Evolutionary conservation across 768 basidiomycete species (phyloP).

Genomic region (Lyophyllum shimeji): DNA sequence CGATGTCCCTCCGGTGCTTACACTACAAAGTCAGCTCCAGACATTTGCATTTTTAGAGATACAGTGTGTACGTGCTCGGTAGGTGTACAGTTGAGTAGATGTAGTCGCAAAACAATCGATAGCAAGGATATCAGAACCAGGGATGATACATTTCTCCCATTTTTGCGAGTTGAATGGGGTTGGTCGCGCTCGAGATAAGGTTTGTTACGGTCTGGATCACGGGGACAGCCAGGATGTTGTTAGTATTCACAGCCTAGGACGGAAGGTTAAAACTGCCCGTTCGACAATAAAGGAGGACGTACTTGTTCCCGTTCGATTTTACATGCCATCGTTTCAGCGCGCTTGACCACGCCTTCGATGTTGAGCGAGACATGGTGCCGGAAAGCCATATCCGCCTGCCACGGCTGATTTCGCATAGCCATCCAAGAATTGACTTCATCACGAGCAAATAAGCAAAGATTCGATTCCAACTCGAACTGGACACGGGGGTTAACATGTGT

Average conservation of each 20-base stretch:
- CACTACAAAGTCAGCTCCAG: too few relatives aligned
- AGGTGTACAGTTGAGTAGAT: conserved; percentile 8
- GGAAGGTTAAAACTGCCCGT: conserved; percentile 20
- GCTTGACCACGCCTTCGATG: conserved; percentile 71
- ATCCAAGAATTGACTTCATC: conserved; percentile 90
- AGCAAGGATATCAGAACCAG: conserved; percentile 62
- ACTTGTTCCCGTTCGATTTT: conserved; percentile 86
- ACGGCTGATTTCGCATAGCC: conserved; percentile 53
- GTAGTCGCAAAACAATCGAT: conserved; percentile 7
- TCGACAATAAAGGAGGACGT: conserved; percentile 9
- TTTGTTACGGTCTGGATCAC: conserved; percentile 82
- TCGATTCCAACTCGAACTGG: conserved; percentile 90
- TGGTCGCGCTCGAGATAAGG: conserved; percentile 83
- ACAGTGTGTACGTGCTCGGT: neutral
- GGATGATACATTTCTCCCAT: conserved; percentile 86
- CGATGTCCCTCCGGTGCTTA: too few relatives aligned
- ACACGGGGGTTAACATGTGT: conserved; percentile 1
- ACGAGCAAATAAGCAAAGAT: conserved; percentile 85
- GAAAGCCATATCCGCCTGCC: conserved; percentile 58
- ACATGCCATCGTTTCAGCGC: conserved; percentile 83
- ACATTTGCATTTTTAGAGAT: neutral
- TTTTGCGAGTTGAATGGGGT: conserved; percentile 79
- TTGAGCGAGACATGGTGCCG: conserved; percentile 53
- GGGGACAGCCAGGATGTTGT: conserved; percentile 42
- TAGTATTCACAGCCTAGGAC: conserved; percentile 33